Base-by-base conservation (phyloP, 2,329 filamentous ascomycete genomes). In the Stachybotrys echinatus region DNA sequence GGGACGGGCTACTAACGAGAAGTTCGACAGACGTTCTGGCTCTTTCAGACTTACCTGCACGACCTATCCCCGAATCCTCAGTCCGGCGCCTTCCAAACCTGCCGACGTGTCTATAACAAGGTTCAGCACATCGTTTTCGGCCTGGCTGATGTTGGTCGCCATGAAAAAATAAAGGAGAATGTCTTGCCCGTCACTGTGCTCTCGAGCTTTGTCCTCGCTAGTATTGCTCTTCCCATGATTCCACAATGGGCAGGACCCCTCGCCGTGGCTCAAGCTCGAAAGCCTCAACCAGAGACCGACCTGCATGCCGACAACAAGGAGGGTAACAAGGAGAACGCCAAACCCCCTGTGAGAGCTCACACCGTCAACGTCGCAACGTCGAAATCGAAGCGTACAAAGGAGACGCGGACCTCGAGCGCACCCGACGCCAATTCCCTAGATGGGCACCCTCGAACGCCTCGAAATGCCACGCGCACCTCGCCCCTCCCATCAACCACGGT, bases 41-140 rank as follows among this genome's bases (percentile, higher is more conserved):
- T 94, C 47, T 91, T 94, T 68, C 89, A 94, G 71, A 92, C 88
- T 5, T 92, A 94, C 64, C 81, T 94, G 23, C 86, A 89, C 74
- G 89, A 94, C 65, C 81, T 94, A 54, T 81, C 87, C 49, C 74
- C 79, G 61, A 88, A 87, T 51, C 89, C 89, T 3, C 85, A 87
- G 64, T 85, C 87, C 53, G 81, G 85, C 60, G 79, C 87, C 46
- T 94, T 94, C 71, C 85, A 88, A 70, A 92, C 87, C 46, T 92
- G 89, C 64, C 82, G 88, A 52, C 77, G 89, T 61, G 84, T 94
- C 58, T 92, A 92, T 73, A 94, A 94, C 71, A 90, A 89, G 69
- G 88, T 94, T 38, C 89, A 94, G 69, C 84, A 89, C 67, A 89
- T 94, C 59, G 88, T 94, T 22, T 94, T 94, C 66, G 89, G 89